A percentile compares a stretch with the other conserved stretches of the same genome.
These are phyloP conservation scores for Linnemannia zychae DNA, from an alignment of 192 early-diverging fungal genomes.

Conservation along the genomic window DNA sequence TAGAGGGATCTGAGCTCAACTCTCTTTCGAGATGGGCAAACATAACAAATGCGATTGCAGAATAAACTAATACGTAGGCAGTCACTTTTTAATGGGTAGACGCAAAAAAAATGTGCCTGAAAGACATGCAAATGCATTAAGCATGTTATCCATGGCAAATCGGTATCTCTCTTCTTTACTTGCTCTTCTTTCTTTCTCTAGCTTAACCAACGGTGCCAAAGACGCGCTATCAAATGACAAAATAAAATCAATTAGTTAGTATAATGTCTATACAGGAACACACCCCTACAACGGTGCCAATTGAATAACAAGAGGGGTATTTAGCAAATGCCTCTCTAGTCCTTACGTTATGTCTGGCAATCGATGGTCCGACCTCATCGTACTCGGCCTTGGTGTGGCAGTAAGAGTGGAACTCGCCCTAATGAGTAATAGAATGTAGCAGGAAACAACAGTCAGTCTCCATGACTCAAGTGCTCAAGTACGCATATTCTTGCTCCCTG, in stretches of 20 bases:
- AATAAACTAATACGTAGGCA: not conserved
- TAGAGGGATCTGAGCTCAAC: not conserved
- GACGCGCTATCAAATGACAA: conserved; percentile 25
- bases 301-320: not conserved
- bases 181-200: not conserved
- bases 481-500: not conserved
- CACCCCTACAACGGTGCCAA: not conserved
- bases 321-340: no score
- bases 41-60: not conserved
- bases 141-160: not conserved
- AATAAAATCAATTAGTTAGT: not conserved
- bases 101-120: not conserved
- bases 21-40: no score
- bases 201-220: conserved; percentile 54
- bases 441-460: conserved; percentile 1
- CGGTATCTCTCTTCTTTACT: not conserved
- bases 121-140: not conserved
- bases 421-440: conserved; percentile 13
- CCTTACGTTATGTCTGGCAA: conserved; percentile 87
- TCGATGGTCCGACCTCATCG: conserved; percentile 96
- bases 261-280: not conserved
- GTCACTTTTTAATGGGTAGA: not conserved
- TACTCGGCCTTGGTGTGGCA: conserved; percentile 99
- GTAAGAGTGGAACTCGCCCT: conserved; percentile 91
- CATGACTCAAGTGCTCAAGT: not conserved